Percentiles rank a stretch among this genome's conserved stretches.
phyloP scores from a whole-genome alignment of 2,329 filamentous ascomycete genomes.

The Colletotrichum liriopes region DNA sequence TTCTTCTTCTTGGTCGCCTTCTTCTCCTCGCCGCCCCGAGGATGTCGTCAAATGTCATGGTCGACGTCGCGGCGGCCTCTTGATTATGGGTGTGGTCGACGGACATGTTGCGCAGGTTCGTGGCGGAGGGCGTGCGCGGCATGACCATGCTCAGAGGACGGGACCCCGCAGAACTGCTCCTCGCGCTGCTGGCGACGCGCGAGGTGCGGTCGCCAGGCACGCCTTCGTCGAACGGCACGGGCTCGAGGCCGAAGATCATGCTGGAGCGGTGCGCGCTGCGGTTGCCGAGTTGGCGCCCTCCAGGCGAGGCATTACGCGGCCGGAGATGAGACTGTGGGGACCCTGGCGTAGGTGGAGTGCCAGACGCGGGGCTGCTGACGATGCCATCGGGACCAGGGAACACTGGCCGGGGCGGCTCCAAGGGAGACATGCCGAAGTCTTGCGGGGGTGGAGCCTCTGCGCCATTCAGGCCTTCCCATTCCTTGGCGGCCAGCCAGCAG shows the following conservation, averaged over 20 bases:
- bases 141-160: conserved; percentile 40
- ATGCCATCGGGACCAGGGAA: conserved; percentile 52
- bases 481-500: conserved; percentile 69
- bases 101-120: conserved; percentile 50
- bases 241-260: conserved; percentile 61
- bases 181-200: conserved; percentile 48
- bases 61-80: conserved; percentile 47
- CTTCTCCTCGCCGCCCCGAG: conserved; percentile 54
- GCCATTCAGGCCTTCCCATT: conserved; percentile 61
- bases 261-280: conserved; percentile 59
- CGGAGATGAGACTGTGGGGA: conserved; percentile 54
- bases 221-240: conserved; percentile 48
- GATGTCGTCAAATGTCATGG: conserved; percentile 66
- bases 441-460: conserved; percentile 47
- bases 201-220: conserved; percentile 42
- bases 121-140: conserved; percentile 53
- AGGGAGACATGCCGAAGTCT: conserved; percentile 56
- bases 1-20: conserved; percentile 57
- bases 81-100: conserved; percentile 44
- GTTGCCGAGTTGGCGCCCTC: conserved; percentile 45
- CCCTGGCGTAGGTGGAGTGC: conserved; percentile 49
- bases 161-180: conserved; percentile 46
- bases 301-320: conserved; percentile 58
- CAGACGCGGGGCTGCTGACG: conserved; percentile 45
- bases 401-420: conserved; percentile 56